A percentile compares a stretch with the other conserved stretches of the same genome.
These are phyloP conservation scores for Dipodascopsis uninucleata DNA, from an alignment of 805 yeast species.

Conservation along the genomic window DNA sequence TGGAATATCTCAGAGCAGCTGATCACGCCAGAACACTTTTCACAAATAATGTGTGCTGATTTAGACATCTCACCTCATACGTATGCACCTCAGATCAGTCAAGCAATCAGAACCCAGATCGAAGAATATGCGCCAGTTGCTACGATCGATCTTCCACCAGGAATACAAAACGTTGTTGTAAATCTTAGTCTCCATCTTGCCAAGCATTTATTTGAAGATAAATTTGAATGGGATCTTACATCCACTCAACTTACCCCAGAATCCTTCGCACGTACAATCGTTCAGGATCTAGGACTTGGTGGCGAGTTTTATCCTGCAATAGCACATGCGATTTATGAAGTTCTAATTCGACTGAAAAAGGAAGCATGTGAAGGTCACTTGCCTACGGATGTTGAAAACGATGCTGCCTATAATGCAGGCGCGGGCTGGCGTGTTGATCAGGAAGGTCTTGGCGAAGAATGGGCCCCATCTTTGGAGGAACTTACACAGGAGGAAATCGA, in stretches of 20 bases:
- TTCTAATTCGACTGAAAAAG: conserved; percentile 67
- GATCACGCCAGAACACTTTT: conserved; percentile 69
- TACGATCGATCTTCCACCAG: conserved; percentile 54
- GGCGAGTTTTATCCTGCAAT: conserved; percentile 88
- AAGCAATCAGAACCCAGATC: conserved; percentile 73
- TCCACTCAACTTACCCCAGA: conserved; percentile 64
- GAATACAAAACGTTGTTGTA: conserved; percentile 69
- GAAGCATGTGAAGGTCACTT: conserved; percentile 73
- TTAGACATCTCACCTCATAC: conserved; percentile 65
- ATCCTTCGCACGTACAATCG: conserved; percentile 74
- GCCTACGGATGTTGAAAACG: conserved; percentile 51
- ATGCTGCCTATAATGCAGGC: conserved; percentile 57
- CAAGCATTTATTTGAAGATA: conserved; percentile 81
- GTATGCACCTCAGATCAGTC: conserved; percentile 58
- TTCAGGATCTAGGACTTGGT: conserved; percentile 75
- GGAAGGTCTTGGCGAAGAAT: conserved; percentile 71
- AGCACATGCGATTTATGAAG: conserved; percentile 80
- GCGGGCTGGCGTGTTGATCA: conserved; percentile 70
- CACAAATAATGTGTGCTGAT: conserved; percentile 74
- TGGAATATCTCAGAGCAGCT: conserved; percentile 61
- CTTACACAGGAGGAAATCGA: conserved; percentile 91
- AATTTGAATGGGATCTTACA: conserved; percentile 86
- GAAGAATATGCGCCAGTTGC: conserved; percentile 68
- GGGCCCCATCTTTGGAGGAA: conserved; percentile 86
- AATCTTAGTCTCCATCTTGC: conserved; percentile 79